Evolutionary conservation across 2,329 filamentous ascomycete genomes (phyloP).

Genomic region (Aspergillus chevalieri): DNA sequence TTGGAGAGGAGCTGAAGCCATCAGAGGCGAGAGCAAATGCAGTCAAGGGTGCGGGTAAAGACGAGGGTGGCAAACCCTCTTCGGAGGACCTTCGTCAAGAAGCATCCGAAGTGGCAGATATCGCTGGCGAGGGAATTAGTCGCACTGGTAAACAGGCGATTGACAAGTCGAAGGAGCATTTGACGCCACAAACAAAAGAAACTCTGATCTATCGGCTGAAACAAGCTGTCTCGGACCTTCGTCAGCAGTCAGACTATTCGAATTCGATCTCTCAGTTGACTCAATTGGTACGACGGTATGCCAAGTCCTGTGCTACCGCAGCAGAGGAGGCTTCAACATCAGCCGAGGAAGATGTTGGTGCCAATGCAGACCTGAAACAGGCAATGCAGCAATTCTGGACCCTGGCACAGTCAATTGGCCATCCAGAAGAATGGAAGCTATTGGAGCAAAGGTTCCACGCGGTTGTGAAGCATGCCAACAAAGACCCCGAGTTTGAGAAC

Average conservation of each 20-base stretch:
- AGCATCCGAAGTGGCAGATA: constrained; percentile 47
- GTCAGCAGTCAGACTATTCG: constrained; percentile 72
- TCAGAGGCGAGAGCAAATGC: constrained; percentile 54
- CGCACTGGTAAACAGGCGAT: constrained; percentile 52
- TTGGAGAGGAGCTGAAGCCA: constrained; percentile 67
- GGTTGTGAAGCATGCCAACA: constrained; percentile 66
- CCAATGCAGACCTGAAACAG: constrained; percentile 67
- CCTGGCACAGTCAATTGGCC: constrained; percentile 73
- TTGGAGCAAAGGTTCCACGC: constrained; percentile 63
- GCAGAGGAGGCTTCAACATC: constrained; percentile 61
- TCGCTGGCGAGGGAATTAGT: constrained; percentile 30
- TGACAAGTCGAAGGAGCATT: constrained; percentile 66
- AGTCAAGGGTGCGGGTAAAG: constrained; percentile 42
- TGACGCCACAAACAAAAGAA: constrained; percentile 65
- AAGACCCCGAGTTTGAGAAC: constrained; percentile 75
- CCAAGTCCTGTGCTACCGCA: constrained; percentile 67
- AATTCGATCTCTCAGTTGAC: constrained; percentile 77
- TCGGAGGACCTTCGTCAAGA: constrained; percentile 58
- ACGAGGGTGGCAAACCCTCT: constrained; percentile 47
- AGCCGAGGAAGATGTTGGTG: constrained; percentile 63
- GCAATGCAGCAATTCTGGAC: constrained; percentile 76
- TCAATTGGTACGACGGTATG: constrained; percentile 70
- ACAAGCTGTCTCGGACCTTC: constrained; percentile 65
- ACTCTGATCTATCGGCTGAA: constrained; percentile 71
- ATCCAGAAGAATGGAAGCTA: constrained; percentile 66